Percentiles rank a stretch among this genome's conserved stretches.
These are phyloP conservation scores for Chytriomyces hyalinus DNA, from an alignment of 192 early-diverging fungal genomes.

Conservation along the genomic window DNA sequence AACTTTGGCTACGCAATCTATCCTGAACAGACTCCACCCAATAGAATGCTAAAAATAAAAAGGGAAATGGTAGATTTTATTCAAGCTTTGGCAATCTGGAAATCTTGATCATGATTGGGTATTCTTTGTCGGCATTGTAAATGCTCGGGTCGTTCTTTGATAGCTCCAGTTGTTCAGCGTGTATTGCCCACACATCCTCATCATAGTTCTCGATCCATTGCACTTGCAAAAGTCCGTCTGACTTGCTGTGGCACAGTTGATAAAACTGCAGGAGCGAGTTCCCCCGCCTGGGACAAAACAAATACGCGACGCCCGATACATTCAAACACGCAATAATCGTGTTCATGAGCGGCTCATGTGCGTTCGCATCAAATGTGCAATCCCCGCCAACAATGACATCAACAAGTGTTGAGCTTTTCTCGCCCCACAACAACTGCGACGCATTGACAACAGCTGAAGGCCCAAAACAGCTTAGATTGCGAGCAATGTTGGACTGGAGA, in stretches of 20 bases:
- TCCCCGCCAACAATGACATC: constrained; percentile 23
- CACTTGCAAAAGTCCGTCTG: not conserved
- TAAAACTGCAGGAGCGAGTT: not conserved
- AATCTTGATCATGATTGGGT: constrained; percentile 11
- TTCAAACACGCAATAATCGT: not conserved
- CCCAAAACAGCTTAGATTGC: not conserved
- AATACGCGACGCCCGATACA: constrained; percentile 5
- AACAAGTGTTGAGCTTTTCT: not conserved
- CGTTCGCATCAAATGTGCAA: not conserved
- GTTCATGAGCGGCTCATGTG: not conserved
- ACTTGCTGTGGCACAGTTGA: not conserved
- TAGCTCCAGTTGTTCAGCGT: not conserved
- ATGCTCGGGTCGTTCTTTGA: not conserved
- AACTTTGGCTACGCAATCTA: too few relatives aligned
- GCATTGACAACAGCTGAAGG: not conserved
- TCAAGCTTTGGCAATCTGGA: too few relatives aligned
- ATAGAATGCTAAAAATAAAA: too few relatives aligned
- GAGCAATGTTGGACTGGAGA: not conserved
- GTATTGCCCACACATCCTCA: constrained; percentile 3
- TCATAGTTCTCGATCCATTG: not conserved
- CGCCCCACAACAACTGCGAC: constrained; percentile 11
- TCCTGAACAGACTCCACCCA: too few relatives aligned
- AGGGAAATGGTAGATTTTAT: too few relatives aligned
- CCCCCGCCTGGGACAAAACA: constrained; percentile 14
- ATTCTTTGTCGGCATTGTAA: constrained; percentile 23